Evolutionary conservation across 2,329 filamentous ascomycete genomes (phyloP).

Genomic region (Fusarium sp.): DNA sequence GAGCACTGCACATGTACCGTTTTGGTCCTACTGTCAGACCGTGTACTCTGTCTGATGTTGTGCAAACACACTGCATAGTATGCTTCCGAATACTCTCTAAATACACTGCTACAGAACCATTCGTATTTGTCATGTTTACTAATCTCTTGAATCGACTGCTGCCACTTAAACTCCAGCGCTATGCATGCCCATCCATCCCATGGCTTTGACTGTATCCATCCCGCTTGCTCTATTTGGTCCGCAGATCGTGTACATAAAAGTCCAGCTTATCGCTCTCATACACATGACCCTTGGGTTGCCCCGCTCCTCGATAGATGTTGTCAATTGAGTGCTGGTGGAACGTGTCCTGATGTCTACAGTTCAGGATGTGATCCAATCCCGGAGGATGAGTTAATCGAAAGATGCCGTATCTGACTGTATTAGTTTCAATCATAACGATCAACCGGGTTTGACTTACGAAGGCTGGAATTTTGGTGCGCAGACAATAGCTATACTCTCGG

Average conservation of each 20-base stretch:
- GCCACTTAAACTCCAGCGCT: constrained; percentile 42
- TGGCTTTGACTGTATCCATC: not conserved
- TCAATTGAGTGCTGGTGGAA: constrained; percentile 82
- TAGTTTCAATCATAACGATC: not conserved
- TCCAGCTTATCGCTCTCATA: constrained; percentile 75
- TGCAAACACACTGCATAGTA: not conserved
- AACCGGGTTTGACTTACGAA: constrained; percentile 67
- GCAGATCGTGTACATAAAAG: constrained; percentile 69
- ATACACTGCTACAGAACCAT: not conserved
- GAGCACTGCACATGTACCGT: not conserved
- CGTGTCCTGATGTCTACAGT: constrained; percentile 80
- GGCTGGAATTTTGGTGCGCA: constrained; percentile 87
- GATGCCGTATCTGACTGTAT: constrained; percentile 79
- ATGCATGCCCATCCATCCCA: constrained; percentile 29
- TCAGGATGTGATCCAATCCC: constrained; percentile 85
- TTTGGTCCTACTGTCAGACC: not conserved
- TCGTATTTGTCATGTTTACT: constrained; percentile 5
- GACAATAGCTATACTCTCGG: constrained; percentile 96
- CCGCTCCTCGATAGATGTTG: constrained; percentile 83
- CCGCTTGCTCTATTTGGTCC: constrained; percentile 49
- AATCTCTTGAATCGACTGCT: not conserved
- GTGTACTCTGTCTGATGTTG: not conserved
- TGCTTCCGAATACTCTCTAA: too few relatives aligned
- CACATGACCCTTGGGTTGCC: constrained; percentile 75
- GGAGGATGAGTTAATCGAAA: constrained; percentile 95